These are phyloP conservation scores for bread wheat (Triticum aestivum) DNA, from an alignment of 176 grass and related monocot genomes.

Conservation along the genomic window IWGSC_CS_RefSeq_v2.1 NC_057802.1:180506914-180507413, in stretches of 20 bases:
- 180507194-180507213: slow-evolving; percentile 56
- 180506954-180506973: background rate
- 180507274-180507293: background rate
- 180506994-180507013: slow-evolving; percentile 87
- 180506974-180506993: slow-evolving; percentile 42
- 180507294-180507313: background rate
- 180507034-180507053: slow-evolving; percentile 71
- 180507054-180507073: slow-evolving; percentile 65
- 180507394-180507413: slow-evolving; percentile 3
- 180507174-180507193: slow-evolving; percentile 65
- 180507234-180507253: slow-evolving; percentile 21
- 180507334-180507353: background rate
- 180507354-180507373: background rate
- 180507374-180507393: background rate
- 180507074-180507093: slow-evolving; percentile 75
- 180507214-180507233: slow-evolving; percentile 86
- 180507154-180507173: slow-evolving; percentile 54
- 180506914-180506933: background rate
- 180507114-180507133: slow-evolving; percentile 42
- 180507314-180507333: slow-evolving; percentile 4
- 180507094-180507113: slow-evolving; percentile 45
- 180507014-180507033: slow-evolving; percentile 80
- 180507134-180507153: slow-evolving; percentile 51
- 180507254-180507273: slow-evolving; percentile 15
- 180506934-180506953: background rate